A percentile compares a stretch with the other conserved stretches of the same genome.
Conservation (phyloP, 352 stramenopile genomes). For the Phytophthora podocarpi region DNA sequence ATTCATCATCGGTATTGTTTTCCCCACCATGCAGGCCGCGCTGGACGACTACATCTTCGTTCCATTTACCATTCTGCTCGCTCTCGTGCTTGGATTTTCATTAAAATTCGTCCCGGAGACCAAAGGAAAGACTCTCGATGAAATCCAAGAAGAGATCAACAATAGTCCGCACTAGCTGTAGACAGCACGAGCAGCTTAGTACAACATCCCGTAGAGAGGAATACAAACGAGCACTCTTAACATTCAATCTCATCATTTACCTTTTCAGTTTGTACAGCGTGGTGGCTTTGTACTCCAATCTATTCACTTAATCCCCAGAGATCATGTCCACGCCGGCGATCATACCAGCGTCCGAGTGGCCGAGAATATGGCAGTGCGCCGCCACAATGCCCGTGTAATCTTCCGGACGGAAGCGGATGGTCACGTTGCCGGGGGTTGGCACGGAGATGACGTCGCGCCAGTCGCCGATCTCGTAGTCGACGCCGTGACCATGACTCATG, state of each 20-base stretch:
- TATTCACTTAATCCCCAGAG: slow-evolving; percentile 22
- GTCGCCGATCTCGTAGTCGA: slow-evolving; percentile 81
- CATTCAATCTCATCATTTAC: slow-evolving; percentile 1
- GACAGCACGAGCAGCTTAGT: not conserved
- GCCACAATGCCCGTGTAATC: slow-evolving; percentile 67
- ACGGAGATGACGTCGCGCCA: slow-evolving; percentile 85
- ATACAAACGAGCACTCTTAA: not conserved
- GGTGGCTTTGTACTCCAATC: not conserved
- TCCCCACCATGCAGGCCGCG: slow-evolving; percentile 88
- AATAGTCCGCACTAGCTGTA: slow-evolving; percentile 21
- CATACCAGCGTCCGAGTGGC: slow-evolving; percentile 86
- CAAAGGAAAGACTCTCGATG: slow-evolving; percentile 79
- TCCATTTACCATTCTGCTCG: slow-evolving; percentile 86
- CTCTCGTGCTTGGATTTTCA: slow-evolving; percentile 71
- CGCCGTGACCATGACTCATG: slow-evolving; percentile 63
- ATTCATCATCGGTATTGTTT: slow-evolving; percentile 94
- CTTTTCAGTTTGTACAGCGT: not conserved
- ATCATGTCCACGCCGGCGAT: slow-evolving; percentile 62
- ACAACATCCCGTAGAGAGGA: not conserved
- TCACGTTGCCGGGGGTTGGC: slow-evolving; percentile 78
- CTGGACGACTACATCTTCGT: slow-evolving; percentile 89
- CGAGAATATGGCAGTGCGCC: slow-evolving; percentile 83
- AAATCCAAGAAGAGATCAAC: slow-evolving; percentile 62
- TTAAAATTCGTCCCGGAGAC: slow-evolving; percentile 90
- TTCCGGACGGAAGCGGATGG: slow-evolving; percentile 74